These are phyloP conservation scores for Xylaria hypoxylon DNA, from an alignment of 2,329 filamentous ascomycete species.

Conservation along the genomic window DNA sequence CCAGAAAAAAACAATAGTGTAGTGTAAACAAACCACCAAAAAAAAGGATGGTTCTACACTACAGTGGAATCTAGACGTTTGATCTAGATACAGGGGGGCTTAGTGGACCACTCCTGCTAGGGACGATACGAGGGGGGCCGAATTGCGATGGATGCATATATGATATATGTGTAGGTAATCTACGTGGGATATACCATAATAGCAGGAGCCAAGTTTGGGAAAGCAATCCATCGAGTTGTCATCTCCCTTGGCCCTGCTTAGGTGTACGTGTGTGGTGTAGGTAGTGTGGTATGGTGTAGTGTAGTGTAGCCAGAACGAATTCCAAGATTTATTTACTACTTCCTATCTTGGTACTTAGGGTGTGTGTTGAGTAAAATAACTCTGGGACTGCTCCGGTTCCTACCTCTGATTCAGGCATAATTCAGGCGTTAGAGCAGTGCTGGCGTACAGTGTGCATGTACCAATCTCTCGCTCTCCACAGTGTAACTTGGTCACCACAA, in stretches of 20 bases:
- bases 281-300: too few relatives aligned
- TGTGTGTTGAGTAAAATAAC: constrained; percentile 3
- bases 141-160: constrained; percentile 14
- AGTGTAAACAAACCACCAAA: too few relatives aligned
- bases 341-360: too few relatives aligned
- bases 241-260: constrained; percentile 15
- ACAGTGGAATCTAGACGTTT: not conserved
- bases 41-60: constrained; percentile 28
- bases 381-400: not conserved
- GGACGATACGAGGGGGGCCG: constrained; percentile 1
- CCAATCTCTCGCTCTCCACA: not conserved
- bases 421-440: too few relatives aligned
- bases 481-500: constrained; percentile 12
- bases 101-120: not conserved
- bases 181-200: not conserved
- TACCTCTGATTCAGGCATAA: too few relatives aligned
- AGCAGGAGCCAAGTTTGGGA: not conserved
- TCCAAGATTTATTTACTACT: constrained; percentile 1
- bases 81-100: constrained; percentile 26
- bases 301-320: constrained; percentile 5
- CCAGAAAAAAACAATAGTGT: not conserved
- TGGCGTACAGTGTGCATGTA: constrained; percentile 13
- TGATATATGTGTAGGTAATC: not conserved
- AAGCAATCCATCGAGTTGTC: constrained; percentile 29
- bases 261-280: constrained; percentile 1